Percentiles rank a stretch among this genome's conserved stretches.
phyloP scores from a whole-genome alignment of 345 rosid genomes.

The Cardamine chenopodiifolia region DNA sequence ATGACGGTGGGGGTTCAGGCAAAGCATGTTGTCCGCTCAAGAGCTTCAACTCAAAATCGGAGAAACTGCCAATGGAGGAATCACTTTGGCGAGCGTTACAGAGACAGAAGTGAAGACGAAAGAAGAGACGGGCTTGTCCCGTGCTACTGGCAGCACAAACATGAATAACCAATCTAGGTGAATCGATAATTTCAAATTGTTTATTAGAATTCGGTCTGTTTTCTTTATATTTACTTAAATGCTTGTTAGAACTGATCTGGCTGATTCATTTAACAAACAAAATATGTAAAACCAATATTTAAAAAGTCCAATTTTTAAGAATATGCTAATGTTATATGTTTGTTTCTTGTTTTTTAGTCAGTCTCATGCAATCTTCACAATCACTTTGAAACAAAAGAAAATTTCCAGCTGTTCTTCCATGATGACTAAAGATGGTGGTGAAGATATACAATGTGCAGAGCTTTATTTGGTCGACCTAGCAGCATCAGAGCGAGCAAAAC shows the following conservation, averaged over 20 bases:
- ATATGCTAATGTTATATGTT: neutral
- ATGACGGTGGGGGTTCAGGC: conserved; percentile 52
- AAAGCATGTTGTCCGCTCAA: conserved; percentile 55
- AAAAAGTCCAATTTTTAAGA: neutral
- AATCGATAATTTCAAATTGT: neutral
- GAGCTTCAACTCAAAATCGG: conserved; percentile 78
- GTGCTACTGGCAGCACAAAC: conserved; percentile 91
- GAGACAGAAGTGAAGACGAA: conserved; percentile 82
- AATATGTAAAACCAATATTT: neutral
- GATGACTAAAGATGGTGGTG: neutral
- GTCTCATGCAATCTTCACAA: too few species aligned
- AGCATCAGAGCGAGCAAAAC: too few species aligned
- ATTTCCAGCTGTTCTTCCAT: conserved; percentile 10
- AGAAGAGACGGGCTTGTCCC: conserved; percentile 82
- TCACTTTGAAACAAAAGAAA: conserved; percentile 91
- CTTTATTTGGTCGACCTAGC: neutral
- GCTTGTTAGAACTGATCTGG: neutral
- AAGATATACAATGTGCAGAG: neutral
- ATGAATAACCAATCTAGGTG: conserved; percentile 98
- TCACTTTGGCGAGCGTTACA: conserved; percentile 88
- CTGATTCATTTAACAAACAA: neutral
- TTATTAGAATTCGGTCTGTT: neutral
- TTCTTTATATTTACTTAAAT: neutral
- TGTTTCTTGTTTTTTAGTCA: conserved; percentile 54
- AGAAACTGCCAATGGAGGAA: conserved; percentile 88